Base-by-base conservation (phyloP, 108 stramenopile species). In the Cyclotella distinguenda region DNA sequence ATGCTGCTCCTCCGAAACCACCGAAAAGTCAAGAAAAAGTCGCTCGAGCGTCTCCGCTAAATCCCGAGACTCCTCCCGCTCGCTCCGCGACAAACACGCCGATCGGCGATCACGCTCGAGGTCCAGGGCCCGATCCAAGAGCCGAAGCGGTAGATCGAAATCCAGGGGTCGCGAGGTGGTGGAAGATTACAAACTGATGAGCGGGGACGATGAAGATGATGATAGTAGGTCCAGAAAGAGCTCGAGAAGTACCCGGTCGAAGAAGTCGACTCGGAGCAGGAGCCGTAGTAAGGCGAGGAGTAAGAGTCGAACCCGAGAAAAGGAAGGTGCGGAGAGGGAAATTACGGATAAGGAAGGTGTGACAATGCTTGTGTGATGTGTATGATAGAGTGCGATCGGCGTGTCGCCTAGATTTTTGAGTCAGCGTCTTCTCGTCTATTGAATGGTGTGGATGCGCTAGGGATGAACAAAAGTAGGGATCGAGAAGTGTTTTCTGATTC, bases 171-270 rank as follows among this genome's bases (percentile, higher is more conserved):
- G 57, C n/a, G 30, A 44, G 18, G 51, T 50, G n/a, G 16, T 58
- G 31, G 60, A 53, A 9, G 81, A 84, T 36, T 91, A 91, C 32
- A 81, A 88, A 16, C 58, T 91, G 31, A 87, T 91, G 86, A 66
- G 68, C 26, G 64, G 15, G 0, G 70, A 62, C 23, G 59, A 43
- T 11, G 72, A 76, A 13, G 82, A 86, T 13, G 64, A 60, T 22
- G 72, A 82, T 10, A 60, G 55, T 12, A 66, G 72, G 19, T 57
- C 57, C 21, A 55, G 74, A 23, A 75, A 57, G 45, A 68, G 60
- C 16, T 42, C 58, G 12, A 40, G 63, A 25, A 53, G 56, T 18
- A 35, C 21, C 35, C 11, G 66, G 30, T 49, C 35, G 11, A 67
- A 60, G 50, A 82, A 71, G 48, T 51, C 79, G n/a, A 79, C 70